A percentile compares a stretch with the other conserved stretches of the same genome.
These are phyloP conservation scores for Myxozyma udenii DNA, from an alignment of 805 yeast species.

Conservation along the genomic window DNA sequence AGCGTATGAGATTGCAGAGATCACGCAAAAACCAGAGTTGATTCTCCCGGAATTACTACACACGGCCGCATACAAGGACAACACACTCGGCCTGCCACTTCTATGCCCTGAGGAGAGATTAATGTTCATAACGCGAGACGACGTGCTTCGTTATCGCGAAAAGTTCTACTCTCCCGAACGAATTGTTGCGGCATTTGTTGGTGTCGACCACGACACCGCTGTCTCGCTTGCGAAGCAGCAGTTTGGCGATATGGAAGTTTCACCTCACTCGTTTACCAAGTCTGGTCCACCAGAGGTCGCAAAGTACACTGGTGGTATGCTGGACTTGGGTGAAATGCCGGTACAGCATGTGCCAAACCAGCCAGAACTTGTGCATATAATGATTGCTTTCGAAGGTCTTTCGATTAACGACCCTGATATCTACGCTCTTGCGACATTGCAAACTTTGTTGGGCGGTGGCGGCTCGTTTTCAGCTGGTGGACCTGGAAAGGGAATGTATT, in stretches of 20 bases:
- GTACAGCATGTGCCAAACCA: slow-evolving; percentile 36
- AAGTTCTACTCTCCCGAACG: slow-evolving; percentile 74
- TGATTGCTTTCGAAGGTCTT: slow-evolving; percentile 83
- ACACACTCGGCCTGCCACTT: slow-evolving; percentile 82
- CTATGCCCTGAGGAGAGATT: slow-evolving; percentile 73
- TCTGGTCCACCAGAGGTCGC: slow-evolving; percentile 41
- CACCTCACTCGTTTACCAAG: slow-evolving; percentile 14
- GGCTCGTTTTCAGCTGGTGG: slow-evolving; percentile 98
- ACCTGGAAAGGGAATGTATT: slow-evolving; percentile 98
- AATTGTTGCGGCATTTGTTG: slow-evolving; percentile 81
- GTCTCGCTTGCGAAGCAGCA: slow-evolving; percentile 57
- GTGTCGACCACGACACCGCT: slow-evolving; percentile 71
- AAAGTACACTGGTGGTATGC: slow-evolving; percentile 54
- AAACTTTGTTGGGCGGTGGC: slow-evolving; percentile 91
- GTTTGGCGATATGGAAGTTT: slow-evolving; percentile 57
- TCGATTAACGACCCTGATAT: slow-evolving; percentile 81
- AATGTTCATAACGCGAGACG: slow-evolving; percentile 50
- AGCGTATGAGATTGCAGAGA: slow-evolving; percentile 76
- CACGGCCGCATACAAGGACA: slow-evolving; percentile 66
- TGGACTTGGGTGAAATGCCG: slow-evolving; percentile 20
- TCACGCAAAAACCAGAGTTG: slow-evolving; percentile 77
- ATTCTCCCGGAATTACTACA: slow-evolving; percentile 88
- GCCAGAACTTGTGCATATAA: slow-evolving; percentile 80
- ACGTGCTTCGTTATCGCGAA: slow-evolving; percentile 59
- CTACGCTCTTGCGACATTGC: slow-evolving; percentile 85